Conservation (phyloP, 2,329 filamentous ascomycete genomes). For the Cladosporium phlei region DNA sequence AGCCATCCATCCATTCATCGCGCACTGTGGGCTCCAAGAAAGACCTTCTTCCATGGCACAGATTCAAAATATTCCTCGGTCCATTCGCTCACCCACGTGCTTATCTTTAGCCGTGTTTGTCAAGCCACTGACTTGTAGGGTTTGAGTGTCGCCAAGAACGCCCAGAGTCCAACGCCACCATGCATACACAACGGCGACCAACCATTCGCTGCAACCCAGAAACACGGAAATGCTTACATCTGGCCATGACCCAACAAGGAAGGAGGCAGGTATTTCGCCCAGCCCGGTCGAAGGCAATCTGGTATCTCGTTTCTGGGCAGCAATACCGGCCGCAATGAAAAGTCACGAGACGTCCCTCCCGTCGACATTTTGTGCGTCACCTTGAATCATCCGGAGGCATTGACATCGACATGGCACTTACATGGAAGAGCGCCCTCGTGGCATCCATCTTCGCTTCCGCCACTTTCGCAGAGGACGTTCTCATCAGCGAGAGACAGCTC, state of each 20-base stretch:
- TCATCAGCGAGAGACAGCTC: slow-evolving; percentile 19
- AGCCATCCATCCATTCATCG: too few relatives aligned
- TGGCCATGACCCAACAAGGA: not conserved
- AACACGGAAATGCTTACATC: not conserved
- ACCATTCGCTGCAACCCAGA: slow-evolving; percentile 6
- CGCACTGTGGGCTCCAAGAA: too few relatives aligned
- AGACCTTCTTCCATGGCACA: too few relatives aligned
- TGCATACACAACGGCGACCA: not conserved
- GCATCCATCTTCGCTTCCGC: not conserved
- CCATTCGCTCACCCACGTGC: not conserved
- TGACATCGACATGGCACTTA: not conserved
- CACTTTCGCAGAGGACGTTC: slow-evolving; percentile 19
- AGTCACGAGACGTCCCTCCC: not conserved
- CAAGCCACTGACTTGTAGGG: not conserved
- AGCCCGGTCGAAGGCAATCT: not conserved
- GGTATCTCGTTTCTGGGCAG: slow-evolving; percentile 5
- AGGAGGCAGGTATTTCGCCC: slow-evolving; percentile 1
- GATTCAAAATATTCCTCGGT: too few relatives aligned
- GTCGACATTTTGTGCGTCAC: too few relatives aligned
- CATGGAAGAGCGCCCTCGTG: slow-evolving; percentile 1
- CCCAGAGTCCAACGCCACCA: slow-evolving; percentile 5
- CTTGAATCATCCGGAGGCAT: too few relatives aligned
- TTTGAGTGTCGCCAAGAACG: not conserved
- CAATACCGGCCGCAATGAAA: not conserved
- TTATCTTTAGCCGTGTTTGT: slow-evolving; percentile 1